phyloP scores from a whole-genome alignment of 805 yeast species.

The Saccharomycopsis olivae region DNA sequence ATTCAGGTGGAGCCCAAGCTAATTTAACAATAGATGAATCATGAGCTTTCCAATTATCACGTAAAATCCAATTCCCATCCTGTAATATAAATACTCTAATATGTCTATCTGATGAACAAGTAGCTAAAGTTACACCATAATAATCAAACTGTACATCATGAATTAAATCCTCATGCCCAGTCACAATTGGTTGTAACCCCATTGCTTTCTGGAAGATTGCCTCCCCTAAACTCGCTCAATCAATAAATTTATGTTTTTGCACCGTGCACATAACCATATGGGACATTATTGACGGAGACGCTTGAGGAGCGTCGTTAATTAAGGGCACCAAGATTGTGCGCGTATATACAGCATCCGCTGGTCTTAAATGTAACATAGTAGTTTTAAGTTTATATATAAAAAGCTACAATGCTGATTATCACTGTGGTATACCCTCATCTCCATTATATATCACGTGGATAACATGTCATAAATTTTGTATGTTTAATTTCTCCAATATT shows the following conservation, averaged over 20 bases:
- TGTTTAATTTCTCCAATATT: too few species aligned
- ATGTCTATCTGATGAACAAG: constrained; percentile 92
- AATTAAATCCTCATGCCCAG: constrained; percentile 88
- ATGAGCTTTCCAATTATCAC: constrained; percentile 93
- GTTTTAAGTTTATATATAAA: too few species aligned
- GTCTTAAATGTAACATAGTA: too few species aligned
- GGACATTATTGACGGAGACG: too few species aligned
- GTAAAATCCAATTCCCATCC: constrained; percentile 66
- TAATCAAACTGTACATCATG: constrained; percentile 89
- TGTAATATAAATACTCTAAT: constrained; percentile 63
- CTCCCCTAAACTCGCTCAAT: neutral
- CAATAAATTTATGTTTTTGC: neutral
- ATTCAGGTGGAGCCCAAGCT: constrained; percentile 93
- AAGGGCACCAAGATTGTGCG: too few species aligned
- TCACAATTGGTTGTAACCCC: constrained; percentile 56
- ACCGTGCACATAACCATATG: too few species aligned
- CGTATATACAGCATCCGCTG: too few species aligned
- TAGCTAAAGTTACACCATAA: constrained; percentile 86
- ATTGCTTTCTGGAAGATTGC: too few species aligned
- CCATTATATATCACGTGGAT: too few species aligned
- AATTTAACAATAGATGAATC: constrained; percentile 77
- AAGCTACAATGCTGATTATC: too few species aligned
- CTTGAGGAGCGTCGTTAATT: neutral
- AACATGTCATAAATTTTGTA: too few species aligned
- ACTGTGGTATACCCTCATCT: too few species aligned